A percentile compares a stretch with the other conserved stretches of the same genome.
These are phyloP conservation scores for Lagenidium sp. DNA, from an alignment of 352 stramenopile genomes.

Conservation along the genomic window DNA sequence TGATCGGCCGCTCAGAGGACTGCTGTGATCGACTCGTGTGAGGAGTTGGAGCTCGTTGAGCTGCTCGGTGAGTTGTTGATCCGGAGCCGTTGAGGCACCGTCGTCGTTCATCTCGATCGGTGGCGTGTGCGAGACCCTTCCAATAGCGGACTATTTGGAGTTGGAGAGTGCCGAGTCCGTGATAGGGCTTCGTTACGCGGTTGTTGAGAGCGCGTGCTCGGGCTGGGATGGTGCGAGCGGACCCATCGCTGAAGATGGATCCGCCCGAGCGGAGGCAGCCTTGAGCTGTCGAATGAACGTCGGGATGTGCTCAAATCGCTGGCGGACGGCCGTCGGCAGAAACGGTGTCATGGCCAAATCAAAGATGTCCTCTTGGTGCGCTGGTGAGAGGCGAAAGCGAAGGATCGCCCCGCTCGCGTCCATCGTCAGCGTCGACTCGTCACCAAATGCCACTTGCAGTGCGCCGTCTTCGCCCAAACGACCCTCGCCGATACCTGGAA, in stretches of 20 bases:
- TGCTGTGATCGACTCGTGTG: slow-evolving; percentile 18
- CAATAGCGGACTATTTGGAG: too few species aligned
- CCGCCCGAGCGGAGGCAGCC: too few species aligned
- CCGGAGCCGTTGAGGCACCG: neutral
- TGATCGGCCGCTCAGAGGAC: neutral
- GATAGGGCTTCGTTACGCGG: too few species aligned
- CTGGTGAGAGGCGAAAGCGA: slow-evolving; percentile 5
- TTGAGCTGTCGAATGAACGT: slow-evolving; percentile 13
- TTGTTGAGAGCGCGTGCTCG: too few species aligned
- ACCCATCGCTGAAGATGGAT: too few species aligned
- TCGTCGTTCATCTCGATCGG: neutral
- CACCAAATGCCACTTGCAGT: slow-evolving; percentile 34
- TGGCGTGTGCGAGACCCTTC: too few species aligned
- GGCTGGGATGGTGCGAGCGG: too few species aligned
- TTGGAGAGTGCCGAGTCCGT: too few species aligned
- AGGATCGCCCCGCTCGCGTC: slow-evolving; percentile 32
- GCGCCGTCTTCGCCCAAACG: slow-evolving; percentile 24
- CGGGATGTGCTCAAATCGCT: slow-evolving; percentile 12
- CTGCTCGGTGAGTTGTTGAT: slow-evolving; percentile 14
- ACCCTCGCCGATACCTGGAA: slow-evolving; percentile 36
- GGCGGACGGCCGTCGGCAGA: slow-evolving; percentile 13
- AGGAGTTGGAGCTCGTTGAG: slow-evolving; percentile 38
- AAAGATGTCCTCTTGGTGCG: slow-evolving; percentile 8
- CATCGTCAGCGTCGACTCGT: slow-evolving; percentile 31
- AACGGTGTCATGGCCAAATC: slow-evolving; percentile 6